Evolutionary conservation across 495 filamentous ascomycete genomes (phyloP), one percentile per base, ranked within the genome.

Genomic region (Schizothecium vesticola): DNA sequence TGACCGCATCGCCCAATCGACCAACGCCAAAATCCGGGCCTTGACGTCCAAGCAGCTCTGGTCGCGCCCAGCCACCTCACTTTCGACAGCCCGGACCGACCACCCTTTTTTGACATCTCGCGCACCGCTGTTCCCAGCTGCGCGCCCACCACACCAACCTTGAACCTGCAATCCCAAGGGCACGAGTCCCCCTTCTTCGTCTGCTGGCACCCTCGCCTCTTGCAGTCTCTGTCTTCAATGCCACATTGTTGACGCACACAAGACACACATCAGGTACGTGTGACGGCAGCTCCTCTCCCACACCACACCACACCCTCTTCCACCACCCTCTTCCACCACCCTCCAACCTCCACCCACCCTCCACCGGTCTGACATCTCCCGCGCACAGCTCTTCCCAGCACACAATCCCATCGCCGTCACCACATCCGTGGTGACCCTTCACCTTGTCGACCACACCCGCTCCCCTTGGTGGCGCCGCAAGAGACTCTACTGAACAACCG

Each of bases 381-480:
- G 16, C 57, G 24, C 55, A 43, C 36, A 64, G 33, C 33, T 29
- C 61, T 55, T 43, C 0, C 33, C 29, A 28, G 12, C 10, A n/a
- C 23, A 23, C 8, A 6, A 12, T 55, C 9, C 24, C 23, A 51
- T 28, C 61, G 65, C 31, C 65, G 71, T 74, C 78, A 78, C 78
- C 77, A 76, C 77, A 31, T 16, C 56, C 43, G 81, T 81, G 81
- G 80, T 83, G 79, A 79, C 69, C 63, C 64, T 74, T 77, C 81
- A 80, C 67, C 75, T 84, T 84, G 81, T 83, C 80, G 71, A 69
- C 80, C 74, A 73, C 69, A 67, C 74, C 78, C 69, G 71, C 70
- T 29, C 56, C 68, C 73, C 69, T 70, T 70, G 77, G 74, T 73
- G 77, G 74, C 70, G 77, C 69, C 71, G 70, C 70, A 68, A 72